These are phyloP conservation scores for Diaporthe citrichinensis DNA, from an alignment of 2,329 filamentous ascomycete species.

Conservation along the genomic window DNA sequence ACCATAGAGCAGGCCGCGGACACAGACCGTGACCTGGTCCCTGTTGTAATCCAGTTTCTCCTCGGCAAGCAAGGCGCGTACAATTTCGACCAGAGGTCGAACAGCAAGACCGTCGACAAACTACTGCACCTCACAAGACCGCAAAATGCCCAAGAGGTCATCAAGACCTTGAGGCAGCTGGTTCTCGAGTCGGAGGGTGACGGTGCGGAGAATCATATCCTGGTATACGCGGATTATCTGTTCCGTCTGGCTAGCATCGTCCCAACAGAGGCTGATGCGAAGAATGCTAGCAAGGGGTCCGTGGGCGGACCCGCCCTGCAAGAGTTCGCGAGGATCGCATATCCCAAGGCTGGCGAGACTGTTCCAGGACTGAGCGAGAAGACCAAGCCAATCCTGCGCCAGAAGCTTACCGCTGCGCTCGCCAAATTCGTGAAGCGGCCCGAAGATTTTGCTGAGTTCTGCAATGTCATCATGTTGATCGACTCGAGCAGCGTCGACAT, in stretches of 20 bases:
- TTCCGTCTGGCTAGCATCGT: slow-evolving; percentile 64
- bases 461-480: slow-evolving; percentile 67
- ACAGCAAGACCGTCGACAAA: slow-evolving; percentile 67
- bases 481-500: slow-evolving; percentile 65
- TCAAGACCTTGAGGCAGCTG: slow-evolving; percentile 37
- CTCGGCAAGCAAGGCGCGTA: slow-evolving; percentile 78
- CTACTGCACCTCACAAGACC: slow-evolving; percentile 58
- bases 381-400: slow-evolving; percentile 68
- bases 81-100: slow-evolving; percentile 87
- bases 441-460: slow-evolving; percentile 67
- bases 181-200: slow-evolving; percentile 49
- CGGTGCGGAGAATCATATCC: slow-evolving; percentile 55
- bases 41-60: slow-evolving; percentile 75
- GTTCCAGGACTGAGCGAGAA: slow-evolving; percentile 64
- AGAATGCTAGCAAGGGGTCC: slow-evolving; percentile 51
- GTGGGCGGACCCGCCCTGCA: slow-evolving; percentile 61
- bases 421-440: slow-evolving; percentile 69
- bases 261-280: slow-evolving; percentile 47
- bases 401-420: slow-evolving; percentile 70
- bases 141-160: slow-evolving; percentile 32
- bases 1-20: slow-evolving; percentile 76
- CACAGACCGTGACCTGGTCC: slow-evolving; percentile 70
- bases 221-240: slow-evolving; percentile 68
- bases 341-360: slow-evolving; percentile 61
- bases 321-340: slow-evolving; percentile 69